phyloP scores from a whole-genome alignment of 257 asterid genomes.

The Perilla frutescens region DNA sequence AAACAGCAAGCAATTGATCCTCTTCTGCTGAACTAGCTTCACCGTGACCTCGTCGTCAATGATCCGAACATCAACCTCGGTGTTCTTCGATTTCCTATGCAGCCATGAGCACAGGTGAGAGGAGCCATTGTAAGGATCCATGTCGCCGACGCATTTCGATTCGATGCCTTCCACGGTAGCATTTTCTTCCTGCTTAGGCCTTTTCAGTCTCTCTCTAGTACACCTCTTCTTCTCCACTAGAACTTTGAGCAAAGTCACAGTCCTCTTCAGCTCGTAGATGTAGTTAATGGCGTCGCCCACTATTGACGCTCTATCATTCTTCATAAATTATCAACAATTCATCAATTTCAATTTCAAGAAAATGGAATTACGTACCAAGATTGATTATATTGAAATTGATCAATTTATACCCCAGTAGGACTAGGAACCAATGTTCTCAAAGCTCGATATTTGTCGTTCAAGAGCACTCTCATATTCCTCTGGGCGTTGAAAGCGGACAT shows the following conservation, averaged over 20 bases:
- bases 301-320: slow-evolving; percentile 69
- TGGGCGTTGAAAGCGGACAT: slow-evolving; percentile 42
- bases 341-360: background rate
- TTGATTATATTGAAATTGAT: background rate
- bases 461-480: slow-evolving; percentile 72
- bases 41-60: slow-evolving; percentile 84
- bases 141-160: slow-evolving; percentile 48
- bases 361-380: background rate
- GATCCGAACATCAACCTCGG: slow-evolving; percentile 85
- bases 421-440: slow-evolving; percentile 63
- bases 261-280: slow-evolving; percentile 71
- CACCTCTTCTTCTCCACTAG: slow-evolving; percentile 77
- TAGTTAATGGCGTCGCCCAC: slow-evolving; percentile 64
- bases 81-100: slow-evolving; percentile 75
- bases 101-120: slow-evolving; percentile 86
- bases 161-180: slow-evolving; percentile 41
- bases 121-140: slow-evolving; percentile 55
- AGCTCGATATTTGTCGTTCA: slow-evolving; percentile 66
- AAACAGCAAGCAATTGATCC: slow-evolving; percentile 70
- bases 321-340: background rate
- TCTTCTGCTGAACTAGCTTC: slow-evolving; percentile 89
- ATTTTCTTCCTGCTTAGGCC: slow-evolving; percentile 52
- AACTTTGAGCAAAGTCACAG: slow-evolving; percentile 56
- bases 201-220: slow-evolving; percentile 63
- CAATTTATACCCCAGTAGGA: slow-evolving; percentile 68